Conservation (phyloP, 495 filamentous ascomycete genomes). For the Annulohypoxylon moriforme region DNA sequence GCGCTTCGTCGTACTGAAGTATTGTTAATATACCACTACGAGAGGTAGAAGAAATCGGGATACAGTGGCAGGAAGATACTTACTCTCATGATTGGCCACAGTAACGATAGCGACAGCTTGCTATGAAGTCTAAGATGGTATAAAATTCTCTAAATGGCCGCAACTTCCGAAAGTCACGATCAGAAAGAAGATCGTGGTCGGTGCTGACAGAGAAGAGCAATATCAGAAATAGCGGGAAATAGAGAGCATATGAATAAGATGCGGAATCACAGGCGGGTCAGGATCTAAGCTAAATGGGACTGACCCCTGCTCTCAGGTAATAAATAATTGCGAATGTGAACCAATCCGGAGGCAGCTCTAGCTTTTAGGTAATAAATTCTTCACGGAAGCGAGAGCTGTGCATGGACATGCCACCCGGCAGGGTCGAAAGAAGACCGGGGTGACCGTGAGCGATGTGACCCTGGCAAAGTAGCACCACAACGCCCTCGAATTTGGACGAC, state of each 20-base stretch:
- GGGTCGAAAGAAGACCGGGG: constrained; percentile 36
- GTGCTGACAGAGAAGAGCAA: constrained; percentile 21
- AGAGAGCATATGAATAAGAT: constrained; percentile 31
- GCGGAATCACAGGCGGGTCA: constrained; percentile 34
- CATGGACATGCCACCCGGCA: constrained; percentile 16
- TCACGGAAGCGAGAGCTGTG: constrained; percentile 17
- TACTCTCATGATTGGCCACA: constrained; percentile 37
- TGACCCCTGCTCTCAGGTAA: constrained; percentile 26
- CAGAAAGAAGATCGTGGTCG: constrained; percentile 22
- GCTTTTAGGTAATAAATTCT: constrained; percentile 23
- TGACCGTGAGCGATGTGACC: constrained; percentile 36
- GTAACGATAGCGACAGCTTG: background rate
- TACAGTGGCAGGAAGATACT: constrained; percentile 5
- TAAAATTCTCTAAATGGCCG: background rate
- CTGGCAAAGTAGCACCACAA: background rate
- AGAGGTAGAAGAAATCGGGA: background rate
- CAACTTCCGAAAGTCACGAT: constrained; percentile 21
- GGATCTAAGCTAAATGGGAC: constrained; percentile 16
- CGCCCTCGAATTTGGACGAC: constrained; percentile 7
- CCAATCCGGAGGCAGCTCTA: constrained; percentile 26
- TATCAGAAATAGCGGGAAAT: constrained; percentile 14
- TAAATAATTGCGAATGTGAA: constrained; percentile 14
- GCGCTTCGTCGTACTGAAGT: constrained; percentile 52
- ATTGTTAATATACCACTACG: constrained; percentile 14
- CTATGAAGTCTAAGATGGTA: constrained; percentile 1